Evolutionary conservation across 257 asterid species (phyloP).

Genomic region (Rehmannia glutinosa): DNA sequence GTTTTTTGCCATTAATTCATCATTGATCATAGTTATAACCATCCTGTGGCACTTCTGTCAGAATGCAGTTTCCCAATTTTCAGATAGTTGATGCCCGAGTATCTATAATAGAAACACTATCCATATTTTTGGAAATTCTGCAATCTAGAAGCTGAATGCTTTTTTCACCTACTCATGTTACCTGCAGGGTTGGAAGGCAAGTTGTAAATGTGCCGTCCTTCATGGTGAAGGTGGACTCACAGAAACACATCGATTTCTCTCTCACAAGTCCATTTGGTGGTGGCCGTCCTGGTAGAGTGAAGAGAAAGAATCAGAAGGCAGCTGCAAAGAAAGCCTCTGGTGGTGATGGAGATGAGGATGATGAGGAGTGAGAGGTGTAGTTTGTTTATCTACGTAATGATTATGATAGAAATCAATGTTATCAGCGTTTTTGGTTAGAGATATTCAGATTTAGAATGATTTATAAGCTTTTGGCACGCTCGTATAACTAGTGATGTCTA

Average conservation of each 20-base stretch:
- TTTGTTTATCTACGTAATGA: too few species aligned
- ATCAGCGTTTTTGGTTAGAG: too few species aligned
- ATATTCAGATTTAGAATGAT: too few species aligned
- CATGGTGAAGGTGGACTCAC: conserved; percentile 59
- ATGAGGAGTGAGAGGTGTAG: conserved; percentile 35
- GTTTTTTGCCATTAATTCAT: too few species aligned
- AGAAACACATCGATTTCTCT: conserved; percentile 66
- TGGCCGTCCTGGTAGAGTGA: conserved; percentile 60
- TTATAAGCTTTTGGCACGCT: too few species aligned
- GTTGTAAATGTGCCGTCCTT: conserved; percentile 57
- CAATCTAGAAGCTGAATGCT: not conserved
- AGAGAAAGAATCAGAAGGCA: conserved; percentile 56
- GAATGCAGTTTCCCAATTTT: not conserved
- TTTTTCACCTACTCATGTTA: not conserved
- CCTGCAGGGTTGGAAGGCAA: conserved; percentile 61
- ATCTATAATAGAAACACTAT: not conserved
- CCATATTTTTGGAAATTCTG: not conserved
- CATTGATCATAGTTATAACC: too few species aligned
- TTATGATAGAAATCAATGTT: too few species aligned
- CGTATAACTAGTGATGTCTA: too few species aligned
- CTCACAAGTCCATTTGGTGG: conserved; percentile 67
- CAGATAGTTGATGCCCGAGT: too few species aligned
- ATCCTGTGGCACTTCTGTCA: not conserved
- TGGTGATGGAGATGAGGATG: conserved; percentile 66
- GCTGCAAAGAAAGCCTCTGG: conserved; percentile 69